phyloP scores from a whole-genome alignment of 1,284 basidiomycete genomes.

The Leccinum pallidistipes region DNA sequence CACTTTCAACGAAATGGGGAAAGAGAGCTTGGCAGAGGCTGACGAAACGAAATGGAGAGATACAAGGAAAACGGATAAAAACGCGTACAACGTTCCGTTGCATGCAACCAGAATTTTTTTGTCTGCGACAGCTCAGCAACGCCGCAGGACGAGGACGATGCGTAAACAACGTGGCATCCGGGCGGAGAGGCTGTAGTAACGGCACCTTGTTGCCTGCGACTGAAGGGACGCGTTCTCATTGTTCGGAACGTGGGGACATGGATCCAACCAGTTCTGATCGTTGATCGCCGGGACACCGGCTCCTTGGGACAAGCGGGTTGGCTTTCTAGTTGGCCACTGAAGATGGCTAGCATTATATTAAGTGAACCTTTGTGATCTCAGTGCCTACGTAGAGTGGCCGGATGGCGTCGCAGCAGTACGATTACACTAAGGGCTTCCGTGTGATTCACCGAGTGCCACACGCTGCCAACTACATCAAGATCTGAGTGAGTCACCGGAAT shows the following conservation, averaged over 20 bases:
- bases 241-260: not conserved
- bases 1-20: not conserved
- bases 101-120: not conserved
- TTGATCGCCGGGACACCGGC: slow-evolving; percentile 5
- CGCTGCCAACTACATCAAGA: slow-evolving; percentile 3
- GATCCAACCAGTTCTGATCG: not conserved
- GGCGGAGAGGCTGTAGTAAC: slow-evolving; percentile 1
- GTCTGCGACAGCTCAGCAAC: not conserved
- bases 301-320: slow-evolving; percentile 1
- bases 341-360: not conserved
- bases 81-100: not conserved
- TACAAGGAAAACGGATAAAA: not conserved
- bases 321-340: not conserved
- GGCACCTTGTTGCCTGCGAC: not conserved
- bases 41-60: not conserved
- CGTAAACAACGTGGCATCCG: slow-evolving; percentile 19
- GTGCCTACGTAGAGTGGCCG: not conserved
- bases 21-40: not conserved
- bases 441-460: not conserved
- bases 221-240: slow-evolving; percentile 5
- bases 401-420: not conserved
- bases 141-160: not conserved
- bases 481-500: not conserved
- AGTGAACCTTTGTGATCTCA: not conserved
- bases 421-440: not conserved